Evolutionary conservation across 1,284 basidiomycete species (phyloP).

Genomic region (Trametes hirsuta): DNA sequence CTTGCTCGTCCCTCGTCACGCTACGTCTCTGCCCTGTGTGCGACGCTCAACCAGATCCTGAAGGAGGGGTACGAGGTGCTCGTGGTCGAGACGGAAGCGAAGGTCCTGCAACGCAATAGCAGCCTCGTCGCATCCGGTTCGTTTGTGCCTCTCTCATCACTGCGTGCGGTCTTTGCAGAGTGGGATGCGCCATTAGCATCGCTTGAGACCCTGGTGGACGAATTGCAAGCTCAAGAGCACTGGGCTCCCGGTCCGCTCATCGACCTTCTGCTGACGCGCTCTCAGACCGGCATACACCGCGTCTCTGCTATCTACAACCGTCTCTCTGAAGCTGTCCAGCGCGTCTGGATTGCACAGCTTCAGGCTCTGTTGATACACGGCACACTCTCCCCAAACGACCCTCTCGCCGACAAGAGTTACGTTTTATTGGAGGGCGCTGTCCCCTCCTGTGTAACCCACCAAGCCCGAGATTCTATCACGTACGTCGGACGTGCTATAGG

Average conservation of each 20-base stretch:
- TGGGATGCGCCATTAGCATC: slow-evolving; percentile 85
- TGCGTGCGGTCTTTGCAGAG: slow-evolving; percentile 79
- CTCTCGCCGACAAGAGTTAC: slow-evolving; percentile 59
- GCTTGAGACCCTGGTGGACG: slow-evolving; percentile 63
- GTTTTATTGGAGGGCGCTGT: slow-evolving; percentile 63
- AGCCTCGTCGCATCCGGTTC: slow-evolving; percentile 72
- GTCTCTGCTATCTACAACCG: slow-evolving; percentile 71
- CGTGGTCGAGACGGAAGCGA: slow-evolving; percentile 80
- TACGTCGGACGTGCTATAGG: slow-evolving; percentile 89
- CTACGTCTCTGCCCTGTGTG: slow-evolving; percentile 77
- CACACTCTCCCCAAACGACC: slow-evolving; percentile 59
- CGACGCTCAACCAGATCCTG: slow-evolving; percentile 72
- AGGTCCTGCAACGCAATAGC: slow-evolving; percentile 70
- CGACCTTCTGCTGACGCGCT: slow-evolving; percentile 70
- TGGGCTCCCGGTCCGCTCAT: slow-evolving; percentile 80
- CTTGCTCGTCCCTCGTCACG: slow-evolving; percentile 67
- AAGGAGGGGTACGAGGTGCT: slow-evolving; percentile 80
- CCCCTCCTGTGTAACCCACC: slow-evolving; percentile 72
- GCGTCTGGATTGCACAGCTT: slow-evolving; percentile 79
- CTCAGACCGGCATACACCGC: slow-evolving; percentile 75
- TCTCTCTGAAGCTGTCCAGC: slow-evolving; percentile 74
- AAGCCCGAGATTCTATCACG: slow-evolving; percentile 78
- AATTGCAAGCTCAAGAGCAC: slow-evolving; percentile 54
- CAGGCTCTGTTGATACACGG: slow-evolving; percentile 82
- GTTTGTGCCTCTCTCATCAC: slow-evolving; percentile 81